phyloP scores from a whole-genome alignment of 495 filamentous ascomycete species.

The Polyplosphaeria fusca region DNA sequence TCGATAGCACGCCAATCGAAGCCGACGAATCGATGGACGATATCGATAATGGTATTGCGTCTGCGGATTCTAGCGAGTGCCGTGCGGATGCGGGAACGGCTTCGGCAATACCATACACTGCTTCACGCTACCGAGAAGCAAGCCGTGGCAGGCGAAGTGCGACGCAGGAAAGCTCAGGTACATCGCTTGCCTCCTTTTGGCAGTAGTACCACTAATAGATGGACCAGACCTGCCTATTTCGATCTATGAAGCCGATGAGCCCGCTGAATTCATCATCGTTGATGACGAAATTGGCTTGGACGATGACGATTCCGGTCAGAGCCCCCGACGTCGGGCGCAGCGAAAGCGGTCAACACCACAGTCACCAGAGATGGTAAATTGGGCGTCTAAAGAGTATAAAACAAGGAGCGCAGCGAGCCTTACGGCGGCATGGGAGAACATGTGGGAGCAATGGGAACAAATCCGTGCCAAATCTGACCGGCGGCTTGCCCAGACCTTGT shows the following conservation, averaged over 20 bases:
- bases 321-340: conserved; percentile 8
- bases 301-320: conserved; percentile 11
- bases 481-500: conserved; percentile 5
- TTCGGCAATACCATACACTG: conserved; percentile 1
- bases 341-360: conserved; percentile 8
- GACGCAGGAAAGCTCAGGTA: conserved; percentile 3
- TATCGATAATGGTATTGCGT: conserved; percentile 4
- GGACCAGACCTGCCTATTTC: conserved; percentile 14
- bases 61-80: conserved; percentile 2
- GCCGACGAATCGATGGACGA: conserved; percentile 2
- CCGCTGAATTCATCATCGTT: conserved; percentile 9
- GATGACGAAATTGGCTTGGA: conserved; percentile 11
- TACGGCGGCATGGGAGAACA: conserved; percentile 1
- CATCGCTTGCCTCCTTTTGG: conserved; percentile 8
- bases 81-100: not conserved
- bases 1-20: conserved; percentile 1
- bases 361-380: conserved; percentile 16
- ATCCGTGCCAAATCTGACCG: not conserved
- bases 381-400: conserved; percentile 16
- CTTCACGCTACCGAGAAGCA: conserved; percentile 6
- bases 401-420: conserved; percentile 8
- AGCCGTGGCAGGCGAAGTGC: not conserved
- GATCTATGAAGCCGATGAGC: conserved; percentile 7
- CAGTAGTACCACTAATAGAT: conserved; percentile 15
- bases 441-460: conserved; percentile 1